Percentiles rank a stretch among this genome's conserved stretches.
phyloP scores from a whole-genome alignment of 768 basidiomycete genomes.

The Rhodotorula babjevae region DNA sequence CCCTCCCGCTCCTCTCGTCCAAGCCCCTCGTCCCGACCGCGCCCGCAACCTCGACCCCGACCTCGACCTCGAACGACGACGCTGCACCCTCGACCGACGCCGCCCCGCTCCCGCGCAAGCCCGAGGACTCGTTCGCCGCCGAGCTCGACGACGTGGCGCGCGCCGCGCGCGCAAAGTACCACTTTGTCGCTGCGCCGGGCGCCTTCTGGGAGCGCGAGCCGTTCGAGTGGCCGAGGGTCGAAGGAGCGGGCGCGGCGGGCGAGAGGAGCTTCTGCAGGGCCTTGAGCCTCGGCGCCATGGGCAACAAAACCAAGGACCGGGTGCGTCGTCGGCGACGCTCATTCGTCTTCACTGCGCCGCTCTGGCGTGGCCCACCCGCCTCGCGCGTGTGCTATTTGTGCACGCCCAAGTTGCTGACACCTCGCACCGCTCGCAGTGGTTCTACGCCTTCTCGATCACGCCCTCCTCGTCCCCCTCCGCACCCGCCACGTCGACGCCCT shows the following conservation, averaged over 20 bases:
- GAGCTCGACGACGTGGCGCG: slow-evolving; percentile 64
- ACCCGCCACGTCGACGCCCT: slow-evolving; percentile 61
- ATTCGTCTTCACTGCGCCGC: not conserved
- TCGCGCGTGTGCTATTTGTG: too few species aligned
- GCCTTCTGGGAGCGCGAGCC: slow-evolving; percentile 96
- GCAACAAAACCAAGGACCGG: slow-evolving; percentile 67
- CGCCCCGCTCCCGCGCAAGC: slow-evolving; percentile 11
- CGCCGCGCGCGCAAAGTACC: slow-evolving; percentile 66
- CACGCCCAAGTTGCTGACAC: too few species aligned
- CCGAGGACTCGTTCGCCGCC: slow-evolving; percentile 49
- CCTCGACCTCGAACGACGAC: too few species aligned
- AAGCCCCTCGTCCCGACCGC: slow-evolving; percentile 50
- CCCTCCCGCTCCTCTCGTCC: slow-evolving; percentile 61
- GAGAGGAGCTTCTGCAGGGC: slow-evolving; percentile 56
- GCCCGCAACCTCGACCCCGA: slow-evolving; percentile 43
- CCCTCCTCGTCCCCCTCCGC: slow-evolving; percentile 50
- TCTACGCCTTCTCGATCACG: slow-evolving; percentile 87
- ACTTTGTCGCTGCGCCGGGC: slow-evolving; percentile 67
- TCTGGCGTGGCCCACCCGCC: not conserved
- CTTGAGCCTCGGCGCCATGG: slow-evolving; percentile 82
- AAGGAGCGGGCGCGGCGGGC: slow-evolving; percentile 51
- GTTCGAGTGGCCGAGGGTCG: slow-evolving; percentile 65
- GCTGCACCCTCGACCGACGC: too few species aligned
- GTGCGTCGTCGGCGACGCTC: slow-evolving; percentile 52
- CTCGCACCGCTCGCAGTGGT: slow-evolving; percentile 62